Base-by-base conservation (phyloP, 164 flowering plant genomes). In the grape (Vitis vinifera) region DNA sequence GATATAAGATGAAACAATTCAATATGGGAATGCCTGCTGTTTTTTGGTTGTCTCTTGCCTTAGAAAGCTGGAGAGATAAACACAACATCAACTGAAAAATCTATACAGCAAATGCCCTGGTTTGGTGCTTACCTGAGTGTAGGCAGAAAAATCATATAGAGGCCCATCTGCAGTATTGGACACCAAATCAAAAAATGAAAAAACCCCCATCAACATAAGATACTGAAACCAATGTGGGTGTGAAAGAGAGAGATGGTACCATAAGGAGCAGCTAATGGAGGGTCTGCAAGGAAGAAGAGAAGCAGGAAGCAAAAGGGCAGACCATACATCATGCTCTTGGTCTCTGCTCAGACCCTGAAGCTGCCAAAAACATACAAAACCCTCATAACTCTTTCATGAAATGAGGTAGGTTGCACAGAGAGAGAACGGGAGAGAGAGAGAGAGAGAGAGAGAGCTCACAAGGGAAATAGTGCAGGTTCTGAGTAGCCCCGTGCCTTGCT, bases 81-180 rank as follows among this genome's bases (percentile, higher is more conserved):
- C 44, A 37, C 44, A 37, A 37, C 44, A 37, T 37, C 44, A 37
- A 37, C 44, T 37, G 44, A 37, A 37, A 37, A 37, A 37, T 37
- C 44, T 37, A 37, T 37, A 7, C 44, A 37, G 44, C 44, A 0
- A 37, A 37, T 37, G 4, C 44, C 4, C 44, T 37, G 5, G 44
- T 37, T 37, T 37, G 44, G 44, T 37, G 44, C 1, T 17, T 81
- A 93, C 97, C 94, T 93, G 82, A 0, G 88, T 81, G 72, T 87
- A 89, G 59, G 98, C 98, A 12, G 94, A 81, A 58, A 74, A 82
- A 73, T 93, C 97, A 64, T 93, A 93, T 0, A 77, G 29, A 50
- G 89, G 92, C 57, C 89, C 93, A 74, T 85, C 98, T 91, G 89
- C 86, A 78, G 64, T 37, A 55, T 27, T 10, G 27, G 68, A 55